Conservation (phyloP, 108 stramenopile genomes). For the Fragilaria radians region DNA sequence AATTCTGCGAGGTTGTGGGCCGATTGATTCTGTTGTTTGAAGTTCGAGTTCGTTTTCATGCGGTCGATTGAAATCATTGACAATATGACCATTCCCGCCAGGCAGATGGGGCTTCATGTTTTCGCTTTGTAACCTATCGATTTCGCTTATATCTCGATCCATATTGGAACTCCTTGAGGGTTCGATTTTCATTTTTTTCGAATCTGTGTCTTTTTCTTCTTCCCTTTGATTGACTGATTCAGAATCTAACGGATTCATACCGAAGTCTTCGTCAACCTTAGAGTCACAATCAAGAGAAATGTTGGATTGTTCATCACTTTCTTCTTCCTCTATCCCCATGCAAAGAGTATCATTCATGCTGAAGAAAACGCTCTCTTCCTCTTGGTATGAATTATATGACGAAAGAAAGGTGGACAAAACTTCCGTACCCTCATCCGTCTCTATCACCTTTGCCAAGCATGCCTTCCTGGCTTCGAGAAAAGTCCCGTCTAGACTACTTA, state of each 20-base stretch:
- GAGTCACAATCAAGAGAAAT: neutral
- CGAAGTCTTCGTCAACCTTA: too few relatives aligned
- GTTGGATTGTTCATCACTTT: neutral
- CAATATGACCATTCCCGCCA: too few relatives aligned
- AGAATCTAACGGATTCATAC: too few relatives aligned
- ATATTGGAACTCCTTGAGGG: neutral
- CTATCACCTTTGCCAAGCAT: neutral
- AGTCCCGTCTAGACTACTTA: neutral
- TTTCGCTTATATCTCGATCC: neutral
- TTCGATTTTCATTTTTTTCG: too few relatives aligned
- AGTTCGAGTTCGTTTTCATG: neutral
- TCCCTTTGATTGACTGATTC: neutral
- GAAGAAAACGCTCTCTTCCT: neutral
- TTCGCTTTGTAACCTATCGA: neutral
- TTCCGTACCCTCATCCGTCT: neutral
- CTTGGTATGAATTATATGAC: neutral
- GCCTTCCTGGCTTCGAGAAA: neutral
- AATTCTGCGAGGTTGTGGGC: neutral
- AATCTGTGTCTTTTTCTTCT: neutral
- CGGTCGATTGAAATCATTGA: too few relatives aligned
- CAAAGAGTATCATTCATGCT: neutral
- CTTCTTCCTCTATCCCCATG: neutral
- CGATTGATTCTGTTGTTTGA: neutral
- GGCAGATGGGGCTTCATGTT: too few relatives aligned
- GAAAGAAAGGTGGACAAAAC: neutral